A percentile compares a stretch with the other conserved stretches of the same genome.
phyloP scores from a whole-genome alignment of 495 filamentous ascomycete species.

The Daldinia decipiens region DNA sequence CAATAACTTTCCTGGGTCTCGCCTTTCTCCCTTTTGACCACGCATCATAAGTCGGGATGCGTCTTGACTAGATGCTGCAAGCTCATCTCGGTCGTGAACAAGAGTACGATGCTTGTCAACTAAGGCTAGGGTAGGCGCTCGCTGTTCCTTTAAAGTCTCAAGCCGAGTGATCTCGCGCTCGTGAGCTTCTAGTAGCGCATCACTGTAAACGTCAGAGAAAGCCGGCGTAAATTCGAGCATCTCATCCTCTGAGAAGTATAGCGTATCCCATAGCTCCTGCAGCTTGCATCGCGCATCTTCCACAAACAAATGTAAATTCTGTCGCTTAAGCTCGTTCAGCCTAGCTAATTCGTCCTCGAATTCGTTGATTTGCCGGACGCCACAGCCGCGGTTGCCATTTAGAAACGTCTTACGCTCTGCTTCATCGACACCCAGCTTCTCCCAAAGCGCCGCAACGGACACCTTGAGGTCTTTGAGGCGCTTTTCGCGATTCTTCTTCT shows the following conservation, averaged over 20 bases:
- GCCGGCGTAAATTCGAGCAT: constrained; percentile 97
- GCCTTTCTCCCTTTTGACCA: constrained; percentile 86
- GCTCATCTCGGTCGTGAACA: constrained; percentile 85
- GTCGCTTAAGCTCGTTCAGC: constrained; percentile 90
- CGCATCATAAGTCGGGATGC: constrained; percentile 90
- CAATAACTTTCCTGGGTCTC: constrained; percentile 93
- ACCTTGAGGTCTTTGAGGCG: constrained; percentile 78
- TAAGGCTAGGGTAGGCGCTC: constrained; percentile 80
- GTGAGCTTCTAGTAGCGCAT: constrained; percentile 87
- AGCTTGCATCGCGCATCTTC: constrained; percentile 90
- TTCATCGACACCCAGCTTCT: constrained; percentile 84
- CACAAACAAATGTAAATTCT: constrained; percentile 94
- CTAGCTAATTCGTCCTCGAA: constrained; percentile 88
- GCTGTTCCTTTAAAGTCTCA: constrained; percentile 85
- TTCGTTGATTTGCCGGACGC: constrained; percentile 88
- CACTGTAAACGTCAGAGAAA: constrained; percentile 88
- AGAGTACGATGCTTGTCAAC: constrained; percentile 87
- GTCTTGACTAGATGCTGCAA: constrained; percentile 89
- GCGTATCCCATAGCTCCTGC: constrained; percentile 91
- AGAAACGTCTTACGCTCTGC: constrained; percentile 85
- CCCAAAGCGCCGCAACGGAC: constrained; percentile 86
- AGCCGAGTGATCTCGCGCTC: constrained; percentile 88
- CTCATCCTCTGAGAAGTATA: constrained; percentile 97
- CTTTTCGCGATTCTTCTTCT: constrained; percentile 88
- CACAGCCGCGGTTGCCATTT: constrained; percentile 74